These are phyloP conservation scores for Zygosaccharomyces pseudorouxii DNA, from an alignment of 805 yeast genomes.

Conservation along the genomic window DNA sequence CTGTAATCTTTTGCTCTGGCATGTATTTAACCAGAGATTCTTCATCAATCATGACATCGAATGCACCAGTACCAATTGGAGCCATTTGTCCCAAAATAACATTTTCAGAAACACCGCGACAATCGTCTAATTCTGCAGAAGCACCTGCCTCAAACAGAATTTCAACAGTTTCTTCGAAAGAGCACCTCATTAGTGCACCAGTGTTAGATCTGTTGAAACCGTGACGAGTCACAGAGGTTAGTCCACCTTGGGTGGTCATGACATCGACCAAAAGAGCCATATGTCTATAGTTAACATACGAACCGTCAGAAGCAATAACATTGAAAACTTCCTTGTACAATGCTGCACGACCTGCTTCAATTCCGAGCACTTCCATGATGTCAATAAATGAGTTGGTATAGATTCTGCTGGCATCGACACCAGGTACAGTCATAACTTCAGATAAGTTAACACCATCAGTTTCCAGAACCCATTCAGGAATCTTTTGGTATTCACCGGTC, in stretches of 20 bases:
- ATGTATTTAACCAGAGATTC: slow-evolving; percentile 58
- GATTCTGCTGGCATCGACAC: slow-evolving; percentile 86
- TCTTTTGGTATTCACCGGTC: slow-evolving; percentile 82
- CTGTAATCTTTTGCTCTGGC: slow-evolving; percentile 40
- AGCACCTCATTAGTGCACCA: slow-evolving; percentile 98
- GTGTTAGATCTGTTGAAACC: slow-evolving; percentile 98
- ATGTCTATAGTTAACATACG: slow-evolving; percentile 97
- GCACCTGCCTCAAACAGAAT: slow-evolving; percentile 97
- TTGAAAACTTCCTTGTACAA: slow-evolving; percentile 90
- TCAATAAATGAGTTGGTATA: slow-evolving; percentile 97
- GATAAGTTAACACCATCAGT: slow-evolving; percentile 97
- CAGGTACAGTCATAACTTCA: slow-evolving; percentile 91
- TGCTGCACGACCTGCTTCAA: slow-evolving; percentile 96
- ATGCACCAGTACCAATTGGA: slow-evolving; percentile 97
- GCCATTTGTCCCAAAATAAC: slow-evolving; percentile 98
- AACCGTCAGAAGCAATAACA: slow-evolving; percentile 99
- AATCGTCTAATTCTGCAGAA: slow-evolving; percentile 94
- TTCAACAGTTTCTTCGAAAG: slow-evolving; percentile 98
- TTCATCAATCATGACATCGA: slow-evolving; percentile 93
- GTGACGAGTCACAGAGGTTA: slow-evolving; percentile 98
- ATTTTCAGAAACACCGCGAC: slow-evolving; percentile 97
- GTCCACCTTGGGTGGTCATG: slow-evolving; percentile 97
- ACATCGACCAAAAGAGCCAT: slow-evolving; percentile 96
- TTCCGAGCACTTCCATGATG: slow-evolving; percentile 90
- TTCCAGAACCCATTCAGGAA: slow-evolving; percentile 97